phyloP scores from a whole-genome alignment of 257 asterid species.

The Leptodermis oblonga region DNA sequence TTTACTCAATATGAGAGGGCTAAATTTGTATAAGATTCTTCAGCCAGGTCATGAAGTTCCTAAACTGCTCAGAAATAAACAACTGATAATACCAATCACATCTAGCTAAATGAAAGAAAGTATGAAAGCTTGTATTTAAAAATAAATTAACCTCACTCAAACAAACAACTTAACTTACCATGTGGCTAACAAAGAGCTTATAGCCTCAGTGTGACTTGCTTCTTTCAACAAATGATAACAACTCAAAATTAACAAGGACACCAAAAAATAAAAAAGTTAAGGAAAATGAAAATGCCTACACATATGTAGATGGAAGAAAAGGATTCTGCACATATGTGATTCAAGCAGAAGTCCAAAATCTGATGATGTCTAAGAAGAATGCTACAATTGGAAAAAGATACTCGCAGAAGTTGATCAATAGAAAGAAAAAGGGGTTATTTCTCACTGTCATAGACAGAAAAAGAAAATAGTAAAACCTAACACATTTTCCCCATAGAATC shows the following conservation, averaged over 20 bases:
- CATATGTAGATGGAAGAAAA: background rate
- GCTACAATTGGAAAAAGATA: background rate
- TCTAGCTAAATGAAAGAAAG: background rate
- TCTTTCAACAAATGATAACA: background rate
- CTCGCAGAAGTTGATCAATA: background rate
- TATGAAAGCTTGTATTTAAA: background rate
- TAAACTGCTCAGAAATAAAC: background rate
- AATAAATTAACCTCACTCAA: background rate
- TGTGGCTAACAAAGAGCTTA: background rate
- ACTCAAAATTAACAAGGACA: background rate
- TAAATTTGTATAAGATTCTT: too few relatives aligned
- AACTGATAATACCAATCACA: background rate
- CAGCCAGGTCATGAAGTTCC: background rate
- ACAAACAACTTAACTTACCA: background rate
- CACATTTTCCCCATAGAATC: background rate
- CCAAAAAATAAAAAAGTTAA: background rate
- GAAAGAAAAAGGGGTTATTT: background rate
- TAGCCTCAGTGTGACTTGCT: background rate
- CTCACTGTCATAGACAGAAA: background rate
- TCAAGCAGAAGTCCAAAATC: background rate
- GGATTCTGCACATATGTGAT: too few relatives aligned
- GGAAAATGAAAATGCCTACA: background rate
- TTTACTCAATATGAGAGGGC: background rate
- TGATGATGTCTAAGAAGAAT: background rate
- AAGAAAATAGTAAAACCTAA: background rate